Evolutionary conservation across 345 rosid genomes (phyloP).

Genomic region (Linum tenue): DNA sequence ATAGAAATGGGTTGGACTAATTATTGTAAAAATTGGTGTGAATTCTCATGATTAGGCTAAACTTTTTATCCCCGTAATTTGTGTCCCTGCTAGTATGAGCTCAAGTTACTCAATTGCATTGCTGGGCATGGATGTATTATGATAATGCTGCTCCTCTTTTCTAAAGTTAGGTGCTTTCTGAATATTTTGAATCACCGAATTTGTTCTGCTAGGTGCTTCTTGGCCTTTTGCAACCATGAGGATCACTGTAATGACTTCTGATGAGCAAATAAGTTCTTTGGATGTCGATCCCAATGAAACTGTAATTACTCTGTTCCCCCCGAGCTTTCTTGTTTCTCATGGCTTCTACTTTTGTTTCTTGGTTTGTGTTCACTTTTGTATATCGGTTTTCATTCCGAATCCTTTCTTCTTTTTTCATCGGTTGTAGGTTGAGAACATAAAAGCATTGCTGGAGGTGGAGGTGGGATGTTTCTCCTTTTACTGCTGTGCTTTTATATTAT

Average conservation of each 20-base stretch:
- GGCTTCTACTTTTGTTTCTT: neutral
- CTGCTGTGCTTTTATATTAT: neutral
- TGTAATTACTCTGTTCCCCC: constrained; percentile 21
- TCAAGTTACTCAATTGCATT: neutral
- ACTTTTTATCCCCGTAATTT: too few relatives aligned
- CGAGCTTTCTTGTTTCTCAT: constrained; percentile 23
- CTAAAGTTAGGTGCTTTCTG: neutral
- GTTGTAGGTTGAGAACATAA: constrained; percentile 80
- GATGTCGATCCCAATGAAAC: constrained; percentile 87
- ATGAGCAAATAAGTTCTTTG: constrained; percentile 67
- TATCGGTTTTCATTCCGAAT: neutral
- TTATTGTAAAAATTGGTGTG: too few relatives aligned
- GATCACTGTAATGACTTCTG: constrained; percentile 87
- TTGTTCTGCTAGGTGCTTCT: neutral
- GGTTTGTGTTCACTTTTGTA: neutral
- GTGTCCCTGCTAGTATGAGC: too few relatives aligned
- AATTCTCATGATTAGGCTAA: too few relatives aligned
- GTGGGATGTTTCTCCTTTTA: constrained; percentile 25
- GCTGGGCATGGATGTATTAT: neutral
- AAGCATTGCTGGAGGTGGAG: constrained; percentile 97
- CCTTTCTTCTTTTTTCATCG: neutral
- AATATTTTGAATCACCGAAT: neutral
- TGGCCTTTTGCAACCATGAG: constrained; percentile 32
- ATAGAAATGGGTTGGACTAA: too few relatives aligned
- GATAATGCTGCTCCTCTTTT: neutral